These are phyloP conservation scores for Silene noctiflora DNA, from an alignment of 179 eudicot genomes.

Conservation along the genomic window DNA sequence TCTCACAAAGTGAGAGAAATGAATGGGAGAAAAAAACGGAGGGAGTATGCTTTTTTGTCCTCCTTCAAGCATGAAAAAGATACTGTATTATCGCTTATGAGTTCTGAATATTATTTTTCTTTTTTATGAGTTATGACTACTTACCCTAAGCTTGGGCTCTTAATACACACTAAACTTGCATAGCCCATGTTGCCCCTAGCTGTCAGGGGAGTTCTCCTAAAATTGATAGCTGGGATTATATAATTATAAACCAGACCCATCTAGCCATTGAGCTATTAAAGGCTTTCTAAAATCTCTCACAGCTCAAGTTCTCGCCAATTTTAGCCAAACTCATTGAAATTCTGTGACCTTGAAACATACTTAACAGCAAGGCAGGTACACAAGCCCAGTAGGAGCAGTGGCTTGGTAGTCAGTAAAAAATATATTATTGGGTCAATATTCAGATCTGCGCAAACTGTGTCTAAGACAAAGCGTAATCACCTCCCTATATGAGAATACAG, in stretches of 20 bases:
- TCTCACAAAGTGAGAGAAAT: no score
- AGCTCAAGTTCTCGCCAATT: background rate
- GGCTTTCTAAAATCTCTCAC: background rate
- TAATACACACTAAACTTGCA: background rate
- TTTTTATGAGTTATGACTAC: background rate
- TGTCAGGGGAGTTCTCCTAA: background rate
- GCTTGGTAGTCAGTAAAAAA: background rate
- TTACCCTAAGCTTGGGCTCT: no score
- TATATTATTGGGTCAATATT: background rate
- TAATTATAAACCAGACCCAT: background rate
- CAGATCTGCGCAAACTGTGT: background rate
- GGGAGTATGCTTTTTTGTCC: background rate
- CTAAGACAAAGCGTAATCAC: background rate
- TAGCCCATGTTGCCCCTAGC: background rate
- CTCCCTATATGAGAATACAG: background rate
- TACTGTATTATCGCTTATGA: background rate
- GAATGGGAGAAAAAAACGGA: no score
- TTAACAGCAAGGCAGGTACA: background rate
- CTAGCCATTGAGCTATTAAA: background rate
- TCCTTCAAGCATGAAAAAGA: background rate
- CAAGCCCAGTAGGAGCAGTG: background rate
- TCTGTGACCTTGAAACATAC: background rate
- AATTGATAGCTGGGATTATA: background rate
- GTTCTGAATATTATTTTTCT: background rate
- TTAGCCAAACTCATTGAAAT: background rate